phyloP scores from a whole-genome alignment of 1,139 yeast species.

The Trichomonascaceae sp. region DNA sequence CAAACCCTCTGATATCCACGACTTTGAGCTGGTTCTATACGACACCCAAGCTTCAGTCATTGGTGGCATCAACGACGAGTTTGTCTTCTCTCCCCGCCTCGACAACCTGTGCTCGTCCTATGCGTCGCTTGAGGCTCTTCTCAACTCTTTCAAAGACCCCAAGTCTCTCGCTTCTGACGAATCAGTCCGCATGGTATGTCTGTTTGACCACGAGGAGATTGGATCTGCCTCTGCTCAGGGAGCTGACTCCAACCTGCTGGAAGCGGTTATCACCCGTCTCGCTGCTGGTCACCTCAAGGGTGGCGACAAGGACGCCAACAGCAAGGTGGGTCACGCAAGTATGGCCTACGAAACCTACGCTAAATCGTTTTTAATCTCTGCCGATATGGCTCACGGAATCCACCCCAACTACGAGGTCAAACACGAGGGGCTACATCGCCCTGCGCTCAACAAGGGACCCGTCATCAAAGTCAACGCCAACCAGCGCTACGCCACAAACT shows the following conservation, averaged over 20 bases:
- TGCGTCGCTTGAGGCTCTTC: constrained; percentile 60
- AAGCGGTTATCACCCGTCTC: constrained; percentile 60
- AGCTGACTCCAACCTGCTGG: constrained; percentile 83
- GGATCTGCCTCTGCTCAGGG: constrained; percentile 95
- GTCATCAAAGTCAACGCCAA: constrained; percentile 89
- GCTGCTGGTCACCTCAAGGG: constrained; percentile 35
- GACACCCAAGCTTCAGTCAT: constrained; percentile 74
- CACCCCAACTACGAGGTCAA: constrained; percentile 78
- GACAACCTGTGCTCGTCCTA: constrained; percentile 85
- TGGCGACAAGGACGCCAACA: constrained; percentile 16
- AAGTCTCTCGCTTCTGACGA: constrained; percentile 31
- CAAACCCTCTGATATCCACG: constrained; percentile 49
- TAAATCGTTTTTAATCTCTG: constrained; percentile 76
- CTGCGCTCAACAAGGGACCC: constrained; percentile 77
- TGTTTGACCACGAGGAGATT: constrained; percentile 92
- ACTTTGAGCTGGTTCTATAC: constrained; percentile 77
- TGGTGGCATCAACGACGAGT: constrained; percentile 86
- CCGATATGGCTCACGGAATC: constrained; percentile 95
- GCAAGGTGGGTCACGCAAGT: constrained; percentile 17
- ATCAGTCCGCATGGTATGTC: constrained; percentile 58
- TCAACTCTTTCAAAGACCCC: constrained; percentile 34
- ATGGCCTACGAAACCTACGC: constrained; percentile 47
- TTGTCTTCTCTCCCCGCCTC: constrained; percentile 83
- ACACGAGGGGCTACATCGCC: constrained; percentile 70
- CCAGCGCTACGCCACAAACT: constrained; percentile 89